Base-by-base conservation (phyloP, 306 rosid genomes). In the Medicago arabica region DNA sequence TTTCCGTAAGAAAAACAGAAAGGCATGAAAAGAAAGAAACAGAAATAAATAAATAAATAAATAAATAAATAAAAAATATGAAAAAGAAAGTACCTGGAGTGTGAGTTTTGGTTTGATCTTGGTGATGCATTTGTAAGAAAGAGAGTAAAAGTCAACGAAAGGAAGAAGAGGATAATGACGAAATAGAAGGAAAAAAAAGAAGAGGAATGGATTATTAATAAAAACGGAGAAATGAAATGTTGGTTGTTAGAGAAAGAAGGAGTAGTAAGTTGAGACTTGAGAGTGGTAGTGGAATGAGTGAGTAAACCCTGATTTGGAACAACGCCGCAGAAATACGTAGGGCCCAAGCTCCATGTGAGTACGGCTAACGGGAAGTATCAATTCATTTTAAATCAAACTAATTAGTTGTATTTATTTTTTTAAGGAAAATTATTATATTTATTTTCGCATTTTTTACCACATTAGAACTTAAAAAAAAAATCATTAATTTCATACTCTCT, bases 101-200 rank as follows among this genome's bases (percentile, higher is more conserved):
- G 63, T 60, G 74, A 61, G 80, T 53, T 74, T 25, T 69, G 25
- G 58, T 54, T 21, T 78, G 86, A 78, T 83, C 83, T 74, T 74
- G 77, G 69, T 70, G 63, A 64, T 74, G 74, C 86, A 83, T 83
- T 69, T 0, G 46, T 50, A 63, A 40, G 77, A 75, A 72, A 16
- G 54, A 39, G 76, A 74, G 66, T 12, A 54, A 64, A 77, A 62
- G 61, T 39, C 21, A 77, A 39, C 36, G 59, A 21, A 70, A 81
- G 61, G 13, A 31, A 10, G 60, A 57, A 61, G 28, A 50, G 25
- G 4, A 50, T 39, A 43, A 25, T 9, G 12, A n/a, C 7, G 69
- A 59, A 4, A 25, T 9, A 8, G 61, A 9, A 2, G 21, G 53
- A 71, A n/a, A n/a, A n/a, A n/a, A 59, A 57, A 55, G 46, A 13